Evolutionary conservation across 306 rosid species (phyloP).

Genomic region (Fragaria ananassa): DNA sequence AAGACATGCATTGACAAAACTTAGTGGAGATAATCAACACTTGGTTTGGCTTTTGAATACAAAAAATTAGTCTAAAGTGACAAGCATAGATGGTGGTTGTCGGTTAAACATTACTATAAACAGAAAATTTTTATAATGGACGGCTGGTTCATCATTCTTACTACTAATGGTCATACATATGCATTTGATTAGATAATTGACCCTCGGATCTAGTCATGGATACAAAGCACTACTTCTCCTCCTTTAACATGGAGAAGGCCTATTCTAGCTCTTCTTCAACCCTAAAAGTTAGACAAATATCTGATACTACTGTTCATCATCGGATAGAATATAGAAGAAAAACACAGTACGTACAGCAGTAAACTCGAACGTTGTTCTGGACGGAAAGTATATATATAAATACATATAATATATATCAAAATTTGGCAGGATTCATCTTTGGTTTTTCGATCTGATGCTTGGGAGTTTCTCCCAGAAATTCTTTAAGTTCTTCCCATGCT

Average conservation of each 20-base stretch:
- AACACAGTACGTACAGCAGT: neutral
- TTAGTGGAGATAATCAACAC: neutral
- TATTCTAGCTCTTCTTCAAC: neutral
- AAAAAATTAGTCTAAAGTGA: neutral
- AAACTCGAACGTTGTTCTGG: neutral
- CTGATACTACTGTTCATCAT: neutral
- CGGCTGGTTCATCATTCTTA: neutral
- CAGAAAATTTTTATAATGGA: neutral
- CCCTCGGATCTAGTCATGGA: neutral
- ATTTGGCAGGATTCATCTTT: neutral
- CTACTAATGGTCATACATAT: neutral
- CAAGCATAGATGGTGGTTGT: neutral
- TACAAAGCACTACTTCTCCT: neutral
- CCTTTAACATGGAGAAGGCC: neutral
- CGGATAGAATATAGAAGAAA: neutral
- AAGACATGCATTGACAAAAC: neutral
- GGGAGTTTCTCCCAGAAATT: neutral
- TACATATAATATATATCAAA: neutral
- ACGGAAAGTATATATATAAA: neutral
- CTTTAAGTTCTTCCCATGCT: neutral
- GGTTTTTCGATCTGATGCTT: neutral
- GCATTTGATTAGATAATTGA: neutral
- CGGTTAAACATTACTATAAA: neutral
- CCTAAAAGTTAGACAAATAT: neutral
- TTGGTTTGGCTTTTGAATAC: slow-evolving; percentile 1